Base-by-base conservation (phyloP, 805 yeast genomes). In the Scheffersomyces stipitis region DNA sequence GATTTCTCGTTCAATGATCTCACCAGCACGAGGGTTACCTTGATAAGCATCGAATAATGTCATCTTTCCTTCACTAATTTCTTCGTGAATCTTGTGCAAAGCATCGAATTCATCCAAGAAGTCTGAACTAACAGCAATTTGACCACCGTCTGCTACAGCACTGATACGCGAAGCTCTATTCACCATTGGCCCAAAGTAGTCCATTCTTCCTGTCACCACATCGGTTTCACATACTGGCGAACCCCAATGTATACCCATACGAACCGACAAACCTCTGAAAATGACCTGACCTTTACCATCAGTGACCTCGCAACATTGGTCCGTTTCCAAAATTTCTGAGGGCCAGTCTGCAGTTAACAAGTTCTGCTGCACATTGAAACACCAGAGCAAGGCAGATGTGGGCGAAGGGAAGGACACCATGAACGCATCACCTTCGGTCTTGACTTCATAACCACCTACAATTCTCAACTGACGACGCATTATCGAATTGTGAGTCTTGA, bases 171-270 rank as follows among this genome's bases (percentile, higher is more conserved):
- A 83, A 1, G 99, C 87, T 34, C 96, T 75, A 54, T 93, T 93
- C 22, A 93, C 99, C 89, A 93, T 90, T 0, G 99, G 99, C 0
- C 99, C 99, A 51, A 93, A 85, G 62, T 93, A 93, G 64, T 93
- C 99, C 99, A 93, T 93, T 68, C 99, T 80, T 48, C 89, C 80
- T 0, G 99, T 93, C 36, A 90, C 90, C 41, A 91, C 83, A 66
- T 93, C 99, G 5, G 84, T 77, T 60, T 93, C 99, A 52, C 95
- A 87, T 28, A 91, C 97, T 0, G 99, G 98, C 1, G 84, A 73
- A 45, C 99, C 99, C 96, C 98, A 93, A 60, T 93, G 98, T 28
- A 88, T 78, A 42, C 99, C 99, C 98, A 93, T 93, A 55, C 99
- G 77, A 7, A 93, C 99, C 1, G 95, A 85, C 30, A 93, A 66